phyloP scores from a whole-genome alignment of 352 stramenopile species.

The Elongisporangium undulatum region DNA sequence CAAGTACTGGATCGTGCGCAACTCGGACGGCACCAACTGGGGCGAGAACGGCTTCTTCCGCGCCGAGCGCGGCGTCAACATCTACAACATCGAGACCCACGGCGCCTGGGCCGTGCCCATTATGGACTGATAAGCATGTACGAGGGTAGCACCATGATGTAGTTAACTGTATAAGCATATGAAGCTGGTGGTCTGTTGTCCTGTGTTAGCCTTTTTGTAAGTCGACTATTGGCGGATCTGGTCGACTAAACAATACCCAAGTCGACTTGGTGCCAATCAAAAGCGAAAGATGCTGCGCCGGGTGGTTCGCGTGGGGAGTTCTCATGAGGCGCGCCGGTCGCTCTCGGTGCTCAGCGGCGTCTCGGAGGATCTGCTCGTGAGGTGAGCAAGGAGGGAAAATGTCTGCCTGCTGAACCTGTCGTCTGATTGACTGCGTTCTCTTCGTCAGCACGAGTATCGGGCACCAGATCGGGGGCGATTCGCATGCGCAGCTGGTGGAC shows the following conservation, averaged over 20 bases:
- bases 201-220: constrained; percentile 1
- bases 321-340: constrained; percentile 10
- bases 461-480: constrained; percentile 72
- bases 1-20: constrained; percentile 97
- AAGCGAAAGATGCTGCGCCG: constrained; percentile 2
- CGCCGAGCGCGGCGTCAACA: constrained; percentile 63
- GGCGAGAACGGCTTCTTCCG: constrained; percentile 71
- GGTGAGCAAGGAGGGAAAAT: constrained; percentile 9
- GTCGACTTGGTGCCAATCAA: background rate
- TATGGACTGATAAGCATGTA: constrained; percentile 16
- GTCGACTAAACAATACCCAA: too few relatives aligned
- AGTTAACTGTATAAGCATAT: constrained; percentile 4
- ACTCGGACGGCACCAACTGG: constrained; percentile 86
- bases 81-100: constrained; percentile 76
- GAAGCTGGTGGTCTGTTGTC: too few relatives aligned
- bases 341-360: constrained; percentile 68
- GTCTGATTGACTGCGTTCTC: background rate
- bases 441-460: constrained; percentile 65
- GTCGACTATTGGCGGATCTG: background rate
- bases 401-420: too few relatives aligned
- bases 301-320: background rate
- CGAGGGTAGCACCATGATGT: constrained; percentile 3
- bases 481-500: constrained; percentile 61
- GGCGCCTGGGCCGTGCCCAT: constrained; percentile 70
- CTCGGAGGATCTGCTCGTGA: constrained; percentile 77